Evolutionary conservation across 208 protist species (phyloP).

Genomic region (Ichthyophonus hoferi): DNA sequence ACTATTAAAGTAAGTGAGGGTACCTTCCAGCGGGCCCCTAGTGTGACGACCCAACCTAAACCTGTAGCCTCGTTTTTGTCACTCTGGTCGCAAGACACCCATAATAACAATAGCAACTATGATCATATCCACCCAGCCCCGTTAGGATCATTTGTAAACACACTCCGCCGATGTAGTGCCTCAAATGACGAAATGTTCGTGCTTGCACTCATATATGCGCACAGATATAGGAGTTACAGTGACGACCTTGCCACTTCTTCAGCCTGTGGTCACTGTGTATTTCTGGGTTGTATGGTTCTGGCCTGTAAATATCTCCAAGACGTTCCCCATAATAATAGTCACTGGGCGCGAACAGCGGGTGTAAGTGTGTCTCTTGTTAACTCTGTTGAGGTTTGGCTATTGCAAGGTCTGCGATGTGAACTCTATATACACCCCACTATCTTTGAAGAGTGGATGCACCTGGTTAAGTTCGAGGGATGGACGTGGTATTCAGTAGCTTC

Average conservation of each 20-base stretch:
- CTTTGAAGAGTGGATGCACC: background rate
- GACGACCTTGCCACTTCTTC: background rate
- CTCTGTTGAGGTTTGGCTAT: conserved; percentile 4
- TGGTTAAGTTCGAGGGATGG: background rate
- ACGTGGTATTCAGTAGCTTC: no score
- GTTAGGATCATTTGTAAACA: no score
- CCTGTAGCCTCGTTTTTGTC: no score
- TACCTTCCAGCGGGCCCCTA: no score
- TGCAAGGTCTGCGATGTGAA: background rate
- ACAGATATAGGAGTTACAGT: background rate
- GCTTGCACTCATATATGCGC: background rate
- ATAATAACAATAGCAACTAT: no score
- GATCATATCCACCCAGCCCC: no score
- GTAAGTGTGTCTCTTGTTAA: background rate
- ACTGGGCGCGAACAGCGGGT: background rate
- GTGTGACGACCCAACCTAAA: no score
- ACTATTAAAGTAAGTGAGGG: no score
- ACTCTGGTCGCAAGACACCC: no score
- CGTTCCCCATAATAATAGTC: background rate
- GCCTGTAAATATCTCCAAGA: conserved; percentile 21
- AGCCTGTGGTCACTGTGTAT: background rate
- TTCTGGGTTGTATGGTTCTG: background rate
- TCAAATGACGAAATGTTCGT: background rate
- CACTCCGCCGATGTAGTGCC: no score
- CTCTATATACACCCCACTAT: background rate